A percentile compares a stretch with the other conserved stretches of the same genome.
Evolutionary conservation across 768 basidiomycete genomes (phyloP).

Genomic region (Astraeus odoratus): DNA sequence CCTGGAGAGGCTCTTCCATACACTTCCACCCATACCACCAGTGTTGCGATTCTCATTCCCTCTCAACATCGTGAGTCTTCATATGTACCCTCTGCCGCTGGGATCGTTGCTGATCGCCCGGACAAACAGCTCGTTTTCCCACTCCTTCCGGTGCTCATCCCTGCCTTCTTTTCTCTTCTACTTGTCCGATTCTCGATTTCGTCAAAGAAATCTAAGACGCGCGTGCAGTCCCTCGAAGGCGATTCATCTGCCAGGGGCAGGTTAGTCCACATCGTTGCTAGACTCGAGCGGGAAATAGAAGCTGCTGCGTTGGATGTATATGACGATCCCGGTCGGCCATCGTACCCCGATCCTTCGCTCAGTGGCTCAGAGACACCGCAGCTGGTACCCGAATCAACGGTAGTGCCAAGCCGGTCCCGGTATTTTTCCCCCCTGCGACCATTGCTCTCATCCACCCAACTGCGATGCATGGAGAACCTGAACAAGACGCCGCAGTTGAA

Average conservation of each 20-base stretch:
- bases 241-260: constrained; percentile 41
- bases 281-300: constrained; percentile 57
- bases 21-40: constrained; percentile 49
- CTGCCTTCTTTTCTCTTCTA: constrained; percentile 47
- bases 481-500: constrained; percentile 62
- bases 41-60: constrained; percentile 56
- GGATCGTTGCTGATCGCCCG: too few relatives aligned
- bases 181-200: constrained; percentile 52
- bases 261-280: constrained; percentile 50
- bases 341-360: constrained; percentile 12
- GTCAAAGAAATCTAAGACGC: constrained; percentile 51
- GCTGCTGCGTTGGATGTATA: constrained; percentile 54
- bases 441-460: constrained; percentile 49
- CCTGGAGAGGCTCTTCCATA: constrained; percentile 36
- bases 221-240: constrained; percentile 59
- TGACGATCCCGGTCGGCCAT: constrained; percentile 32
- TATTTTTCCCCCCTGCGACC: neutral
- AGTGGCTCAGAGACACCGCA: neutral
- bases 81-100: constrained; percentile 1
- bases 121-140: constrained; percentile 51
- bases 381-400: neutral
- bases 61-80: constrained; percentile 54
- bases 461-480: constrained; percentile 47
- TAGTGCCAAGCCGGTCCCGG: neutral
- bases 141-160: constrained; percentile 59